These are phyloP conservation scores for Gloeostereum incarnatum DNA, from an alignment of 768 basidiomycete genomes.

Conservation along the genomic window DNA sequence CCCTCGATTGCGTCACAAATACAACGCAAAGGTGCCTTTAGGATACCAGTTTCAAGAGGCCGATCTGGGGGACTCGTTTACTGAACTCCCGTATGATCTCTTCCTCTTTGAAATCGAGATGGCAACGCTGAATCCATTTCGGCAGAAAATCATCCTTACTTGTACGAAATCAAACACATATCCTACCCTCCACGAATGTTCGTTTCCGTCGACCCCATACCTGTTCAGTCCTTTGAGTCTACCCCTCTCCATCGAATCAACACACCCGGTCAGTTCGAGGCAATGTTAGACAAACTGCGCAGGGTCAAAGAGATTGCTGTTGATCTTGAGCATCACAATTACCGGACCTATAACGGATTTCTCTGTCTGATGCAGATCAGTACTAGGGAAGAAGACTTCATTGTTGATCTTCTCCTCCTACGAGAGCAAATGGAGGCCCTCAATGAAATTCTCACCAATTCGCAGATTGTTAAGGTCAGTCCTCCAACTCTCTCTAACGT, in stretches of 20 bases:
- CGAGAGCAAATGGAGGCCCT: slow-evolving; percentile 65
- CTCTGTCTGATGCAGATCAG: slow-evolving; percentile 92
- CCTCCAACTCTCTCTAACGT: not conserved
- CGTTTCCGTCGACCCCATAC: slow-evolving; percentile 34
- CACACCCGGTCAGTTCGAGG: slow-evolving; percentile 40
- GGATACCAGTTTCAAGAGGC: slow-evolving; percentile 42
- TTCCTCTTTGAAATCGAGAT: not conserved
- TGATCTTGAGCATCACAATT: slow-evolving; percentile 91
- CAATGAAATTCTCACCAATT: slow-evolving; percentile 82
- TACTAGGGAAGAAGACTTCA: slow-evolving; percentile 75
- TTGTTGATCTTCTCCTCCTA: slow-evolving; percentile 75
- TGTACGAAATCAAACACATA: slow-evolving; percentile 73
- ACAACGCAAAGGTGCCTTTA: slow-evolving; percentile 78
- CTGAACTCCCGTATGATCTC: slow-evolving; percentile 2
- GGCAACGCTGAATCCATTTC: too few species aligned
- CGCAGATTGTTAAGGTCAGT: slow-evolving; percentile 73
- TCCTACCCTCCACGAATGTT: slow-evolving; percentile 67
- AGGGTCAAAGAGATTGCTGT: slow-evolving; percentile 74
- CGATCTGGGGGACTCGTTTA: slow-evolving; percentile 17
- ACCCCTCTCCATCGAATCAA: slow-evolving; percentile 68
- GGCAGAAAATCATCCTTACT: slow-evolving; percentile 79
- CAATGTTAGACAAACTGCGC: slow-evolving; percentile 63
- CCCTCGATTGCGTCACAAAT: slow-evolving; percentile 67
- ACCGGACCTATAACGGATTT: slow-evolving; percentile 78
- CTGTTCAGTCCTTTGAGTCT: slow-evolving; percentile 50